phyloP scores from a whole-genome alignment of 495 filamentous ascomycete species.

The Cairneyella variabilis region DNA sequence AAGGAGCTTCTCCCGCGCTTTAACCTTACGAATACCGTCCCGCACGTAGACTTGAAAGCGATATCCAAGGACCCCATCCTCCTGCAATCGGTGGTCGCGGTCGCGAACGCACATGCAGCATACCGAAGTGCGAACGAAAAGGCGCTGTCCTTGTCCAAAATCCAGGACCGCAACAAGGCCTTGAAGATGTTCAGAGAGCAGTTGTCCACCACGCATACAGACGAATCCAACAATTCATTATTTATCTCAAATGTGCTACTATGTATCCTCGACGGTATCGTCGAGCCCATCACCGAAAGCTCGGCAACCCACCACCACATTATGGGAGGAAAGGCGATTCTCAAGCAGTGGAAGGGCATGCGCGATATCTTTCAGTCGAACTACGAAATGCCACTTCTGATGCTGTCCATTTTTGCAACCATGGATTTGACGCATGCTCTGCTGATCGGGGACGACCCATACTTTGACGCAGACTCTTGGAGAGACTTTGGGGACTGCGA shows the following conservation, averaged over 20 bases:
- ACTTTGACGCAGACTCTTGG: conserved; percentile 21
- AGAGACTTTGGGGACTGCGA: conserved; percentile 18
- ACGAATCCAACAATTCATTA: conserved; percentile 21
- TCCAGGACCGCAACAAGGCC: conserved; percentile 29
- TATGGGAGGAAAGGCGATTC: conserved; percentile 35
- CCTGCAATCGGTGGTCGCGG: conserved; percentile 25
- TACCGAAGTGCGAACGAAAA: conserved; percentile 25
- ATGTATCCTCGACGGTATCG: conserved; percentile 36
- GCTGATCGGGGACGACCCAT: conserved; percentile 25
- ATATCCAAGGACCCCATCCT: conserved; percentile 27
- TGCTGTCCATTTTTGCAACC: conserved; percentile 36
- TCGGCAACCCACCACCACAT: conserved; percentile 33
- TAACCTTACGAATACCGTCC: conserved; percentile 26
- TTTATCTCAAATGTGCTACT: conserved; percentile 36
- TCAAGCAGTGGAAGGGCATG: conserved; percentile 30
- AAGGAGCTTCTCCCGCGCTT: conserved; percentile 29
- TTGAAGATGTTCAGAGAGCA: conserved; percentile 28
- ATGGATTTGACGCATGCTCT: conserved; percentile 34
- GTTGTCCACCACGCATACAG: conserved; percentile 17
- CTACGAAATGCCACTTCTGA: conserved; percentile 30
- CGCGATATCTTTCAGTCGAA: conserved; percentile 22
- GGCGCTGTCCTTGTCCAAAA: conserved; percentile 26
- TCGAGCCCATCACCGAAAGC: conserved; percentile 32
- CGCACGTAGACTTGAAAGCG: conserved; percentile 23
- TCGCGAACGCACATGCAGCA: conserved; percentile 31